Percentiles rank a stretch among this genome's conserved stretches.
These are phyloP conservation scores for Arachis hypogaea DNA, from an alignment of 306 rosid species.

Conservation along the genomic window DNA sequence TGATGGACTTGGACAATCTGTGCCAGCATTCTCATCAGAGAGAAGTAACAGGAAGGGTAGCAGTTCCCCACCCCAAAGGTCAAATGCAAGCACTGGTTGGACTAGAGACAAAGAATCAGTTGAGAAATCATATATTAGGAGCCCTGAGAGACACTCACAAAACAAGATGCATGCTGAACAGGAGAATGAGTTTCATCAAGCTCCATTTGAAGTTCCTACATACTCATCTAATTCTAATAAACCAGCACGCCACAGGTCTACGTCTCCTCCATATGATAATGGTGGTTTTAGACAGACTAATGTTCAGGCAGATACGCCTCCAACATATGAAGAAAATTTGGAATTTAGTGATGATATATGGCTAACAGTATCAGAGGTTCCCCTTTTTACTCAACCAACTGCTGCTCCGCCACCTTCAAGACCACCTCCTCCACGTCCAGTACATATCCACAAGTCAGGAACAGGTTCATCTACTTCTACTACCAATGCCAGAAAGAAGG, in stretches of 20 bases:
- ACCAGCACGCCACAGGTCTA: conserved; percentile 57
- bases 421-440: conserved; percentile 98
- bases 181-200: conserved; percentile 67
- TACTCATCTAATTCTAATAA: conserved; percentile 58
- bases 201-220: conserved; percentile 62
- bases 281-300: conserved; percentile 49
- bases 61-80: conserved; percentile 53
- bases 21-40: conserved; percentile 73
- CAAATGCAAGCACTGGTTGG: conserved; percentile 55
- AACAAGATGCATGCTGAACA: conserved; percentile 56
- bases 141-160: conserved; percentile 62
- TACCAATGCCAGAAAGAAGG: conserved; percentile 62
- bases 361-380: conserved; percentile 93
- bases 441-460: conserved; percentile 60
- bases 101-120: conserved; percentile 55
- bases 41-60: conserved; percentile 57
- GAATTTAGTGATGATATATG: conserved; percentile 71
- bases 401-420: conserved; percentile 98
- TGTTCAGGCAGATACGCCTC: conserved; percentile 54
- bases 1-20: conserved; percentile 73
- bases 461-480: conserved; percentile 48
- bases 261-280: conserved; percentile 64
- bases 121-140: conserved; percentile 56
- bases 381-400: conserved; percentile 89
- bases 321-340: conserved; percentile 60